These are phyloP conservation scores for Danielia reshetovae DNA, from an alignment of 805 yeast species.

Conservation along the genomic window DNA sequence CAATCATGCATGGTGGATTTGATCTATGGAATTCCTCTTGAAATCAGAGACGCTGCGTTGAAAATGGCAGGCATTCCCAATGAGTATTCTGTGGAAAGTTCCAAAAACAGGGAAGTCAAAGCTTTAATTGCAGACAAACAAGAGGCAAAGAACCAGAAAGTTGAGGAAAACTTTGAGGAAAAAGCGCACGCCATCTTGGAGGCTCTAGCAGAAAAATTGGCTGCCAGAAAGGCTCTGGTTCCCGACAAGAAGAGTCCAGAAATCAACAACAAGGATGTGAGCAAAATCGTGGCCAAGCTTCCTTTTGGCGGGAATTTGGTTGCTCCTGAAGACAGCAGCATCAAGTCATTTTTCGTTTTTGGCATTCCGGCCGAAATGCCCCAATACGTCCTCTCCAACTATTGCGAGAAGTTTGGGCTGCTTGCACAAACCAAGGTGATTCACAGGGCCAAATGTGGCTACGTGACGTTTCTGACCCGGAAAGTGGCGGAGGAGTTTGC, in stretches of 20 bases:
- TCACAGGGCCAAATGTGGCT: slow-evolving; percentile 63
- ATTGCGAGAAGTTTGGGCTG: slow-evolving; percentile 43
- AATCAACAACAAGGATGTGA: slow-evolving; percentile 27
- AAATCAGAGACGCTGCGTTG: slow-evolving; percentile 75
- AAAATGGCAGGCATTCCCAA: slow-evolving; percentile 53
- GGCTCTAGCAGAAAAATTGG: slow-evolving; percentile 39
- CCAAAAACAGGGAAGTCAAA: slow-evolving; percentile 30
- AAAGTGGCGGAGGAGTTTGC: slow-evolving; percentile 47
- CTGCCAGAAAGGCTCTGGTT: slow-evolving; percentile 13
- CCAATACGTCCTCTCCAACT: slow-evolving; percentile 54
- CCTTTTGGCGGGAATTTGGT: slow-evolving; percentile 63
- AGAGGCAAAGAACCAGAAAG: slow-evolving; percentile 44
- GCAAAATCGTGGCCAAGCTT: slow-evolving; percentile 50
- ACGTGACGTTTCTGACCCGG: slow-evolving; percentile 48
- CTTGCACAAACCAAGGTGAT: slow-evolving; percentile 47
- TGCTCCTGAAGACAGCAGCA: slow-evolving; percentile 29
- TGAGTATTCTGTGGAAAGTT: slow-evolving; percentile 21
- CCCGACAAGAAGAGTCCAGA: slow-evolving; percentile 34
- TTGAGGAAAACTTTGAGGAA: slow-evolving; percentile 15
- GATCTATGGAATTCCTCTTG: slow-evolving; percentile 74
- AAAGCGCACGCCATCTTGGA: slow-evolving; percentile 49
- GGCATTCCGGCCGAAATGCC: slow-evolving; percentile 69
- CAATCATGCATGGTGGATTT: slow-evolving; percentile 85
- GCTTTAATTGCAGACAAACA: slow-evolving; percentile 45
- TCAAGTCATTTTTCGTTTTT: slow-evolving; percentile 67